Conservation (phyloP, 441 rosid genomes). For the Pelargonium fulgidum region DNA sequence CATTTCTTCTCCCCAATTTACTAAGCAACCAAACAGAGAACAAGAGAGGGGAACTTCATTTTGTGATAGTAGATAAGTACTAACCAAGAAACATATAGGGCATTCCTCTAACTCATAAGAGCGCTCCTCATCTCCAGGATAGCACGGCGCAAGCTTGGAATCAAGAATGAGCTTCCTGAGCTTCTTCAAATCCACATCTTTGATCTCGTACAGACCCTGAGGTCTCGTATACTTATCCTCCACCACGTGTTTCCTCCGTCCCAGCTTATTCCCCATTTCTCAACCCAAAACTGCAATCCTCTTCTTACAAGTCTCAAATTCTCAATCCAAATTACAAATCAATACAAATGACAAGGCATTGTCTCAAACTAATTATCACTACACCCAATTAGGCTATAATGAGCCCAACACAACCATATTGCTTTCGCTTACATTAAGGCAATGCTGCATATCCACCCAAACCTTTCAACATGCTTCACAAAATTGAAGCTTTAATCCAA, state of each 20-base stretch:
- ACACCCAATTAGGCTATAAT: conserved; percentile 16
- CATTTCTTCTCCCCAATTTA: background rate
- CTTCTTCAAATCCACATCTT: conserved; percentile 93
- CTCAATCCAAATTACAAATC: conserved; percentile 11
- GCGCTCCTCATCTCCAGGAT: conserved; percentile 85
- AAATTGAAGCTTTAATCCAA: background rate
- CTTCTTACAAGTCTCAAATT: conserved; percentile 19
- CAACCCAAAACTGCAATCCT: conserved; percentile 22
- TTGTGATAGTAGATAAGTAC: conserved; percentile 23
- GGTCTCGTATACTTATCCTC: conserved; percentile 89
- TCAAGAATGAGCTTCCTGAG: conserved; percentile 87
- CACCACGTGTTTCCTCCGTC: conserved; percentile 79
- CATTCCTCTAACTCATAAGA: conserved; percentile 79
- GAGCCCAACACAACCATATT: conserved; percentile 9
- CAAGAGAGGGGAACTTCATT: background rate
- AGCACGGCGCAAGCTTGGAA: conserved; percentile 96
- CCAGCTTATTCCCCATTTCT: conserved; percentile 90
- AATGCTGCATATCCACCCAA: conserved; percentile 12
- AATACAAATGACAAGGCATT: conserved; percentile 14
- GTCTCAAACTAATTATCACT: conserved; percentile 1
- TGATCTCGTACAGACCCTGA: conserved; percentile 76
- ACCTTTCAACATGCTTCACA: background rate
- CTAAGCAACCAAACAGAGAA: conserved; percentile 6
- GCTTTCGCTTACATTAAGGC: conserved; percentile 11
- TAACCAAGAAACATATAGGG: conserved; percentile 93